phyloP scores from a whole-genome alignment of 768 basidiomycete genomes.

The Pulveroboletus sp. region DNA sequence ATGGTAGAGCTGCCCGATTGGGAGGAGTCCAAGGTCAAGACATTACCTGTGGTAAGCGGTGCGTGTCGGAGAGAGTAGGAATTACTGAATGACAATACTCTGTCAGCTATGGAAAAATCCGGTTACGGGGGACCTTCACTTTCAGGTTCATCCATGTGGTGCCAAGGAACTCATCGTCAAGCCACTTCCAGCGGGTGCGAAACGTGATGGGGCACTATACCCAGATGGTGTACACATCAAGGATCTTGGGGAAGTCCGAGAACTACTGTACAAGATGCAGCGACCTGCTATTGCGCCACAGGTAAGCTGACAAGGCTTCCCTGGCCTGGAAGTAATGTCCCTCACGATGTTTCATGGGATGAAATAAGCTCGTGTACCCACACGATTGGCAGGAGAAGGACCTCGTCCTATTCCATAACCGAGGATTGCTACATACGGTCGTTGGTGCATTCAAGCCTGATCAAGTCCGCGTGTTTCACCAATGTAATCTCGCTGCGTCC shows the following conservation, averaged over 20 bases:
- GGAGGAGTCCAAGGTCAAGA: conserved; percentile 72
- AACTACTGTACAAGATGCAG: conserved; percentile 79
- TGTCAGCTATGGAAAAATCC: conserved; percentile 88
- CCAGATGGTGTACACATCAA: conserved; percentile 78
- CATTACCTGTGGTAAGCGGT: conserved; percentile 53
- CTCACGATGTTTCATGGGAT: not conserved
- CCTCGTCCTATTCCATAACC: conserved; percentile 69
- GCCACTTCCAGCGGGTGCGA: conserved; percentile 61
- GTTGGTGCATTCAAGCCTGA: conserved; percentile 56
- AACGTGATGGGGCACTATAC: conserved; percentile 62
- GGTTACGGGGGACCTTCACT: conserved; percentile 72
- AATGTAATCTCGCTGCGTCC: conserved; percentile 55
- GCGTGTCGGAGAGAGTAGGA: not conserved
- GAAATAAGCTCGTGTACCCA: conserved; percentile 65
- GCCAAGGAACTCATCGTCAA: conserved; percentile 60
- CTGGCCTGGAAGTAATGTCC: not conserved
- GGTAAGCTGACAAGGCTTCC: conserved; percentile 29
- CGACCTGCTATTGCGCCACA: conserved; percentile 81
- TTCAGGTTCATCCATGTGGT: conserved; percentile 88
- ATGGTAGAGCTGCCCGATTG: conserved; percentile 71
- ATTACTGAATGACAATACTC: not conserved
- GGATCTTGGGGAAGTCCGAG: conserved; percentile 68
- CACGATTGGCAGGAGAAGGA: conserved; percentile 78
- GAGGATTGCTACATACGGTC: conserved; percentile 62
- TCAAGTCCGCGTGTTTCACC: conserved; percentile 48